These are phyloP conservation scores for Kockovaella imperatae DNA, from an alignment of 768 basidiomycete species.

Conservation along the genomic window DNA sequence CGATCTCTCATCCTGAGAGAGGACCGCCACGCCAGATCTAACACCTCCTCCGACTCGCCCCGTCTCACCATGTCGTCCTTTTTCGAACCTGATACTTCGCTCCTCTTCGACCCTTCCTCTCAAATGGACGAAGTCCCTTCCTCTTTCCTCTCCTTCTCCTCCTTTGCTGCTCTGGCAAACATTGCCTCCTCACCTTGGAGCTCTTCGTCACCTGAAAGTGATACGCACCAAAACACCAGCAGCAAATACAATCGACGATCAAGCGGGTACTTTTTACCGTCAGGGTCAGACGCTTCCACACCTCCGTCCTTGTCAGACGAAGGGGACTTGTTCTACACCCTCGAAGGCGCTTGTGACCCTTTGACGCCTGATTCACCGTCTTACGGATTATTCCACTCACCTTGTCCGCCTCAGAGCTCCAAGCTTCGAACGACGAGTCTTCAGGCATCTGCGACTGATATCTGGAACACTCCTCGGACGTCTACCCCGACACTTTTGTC, in stretches of 20 bases:
- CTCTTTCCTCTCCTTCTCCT: slow-evolving; percentile 34
- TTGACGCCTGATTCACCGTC: neutral
- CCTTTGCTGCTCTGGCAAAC: slow-evolving; percentile 24
- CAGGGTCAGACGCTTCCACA: slow-evolving; percentile 16
- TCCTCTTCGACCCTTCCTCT: slow-evolving; percentile 26
- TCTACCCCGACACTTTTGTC: slow-evolving; percentile 20
- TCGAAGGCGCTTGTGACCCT: slow-evolving; percentile 17
- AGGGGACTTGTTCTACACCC: slow-evolving; percentile 22
- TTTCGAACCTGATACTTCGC: slow-evolving; percentile 26
- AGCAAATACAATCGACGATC: neutral
- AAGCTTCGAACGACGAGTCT: neutral
- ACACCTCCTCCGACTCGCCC: neutral
- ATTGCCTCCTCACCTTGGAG: slow-evolving; percentile 4
- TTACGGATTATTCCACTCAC: slow-evolving; percentile 2
- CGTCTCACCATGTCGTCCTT: slow-evolving; percentile 25
- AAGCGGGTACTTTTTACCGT: neutral
- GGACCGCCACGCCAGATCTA: neutral
- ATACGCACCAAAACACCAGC: no score
- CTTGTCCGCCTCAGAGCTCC: neutral
- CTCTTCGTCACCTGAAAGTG: neutral
- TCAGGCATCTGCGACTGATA: slow-evolving; percentile 6
- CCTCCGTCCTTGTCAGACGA: slow-evolving; percentile 13
- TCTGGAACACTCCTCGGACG: slow-evolving; percentile 25
- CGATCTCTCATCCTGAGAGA: neutral
- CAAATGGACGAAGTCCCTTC: slow-evolving; percentile 9